Evolutionary conservation across 495 filamentous ascomycete genomes (phyloP).

Genomic region (Hyaloscypha finlandica): DNA sequence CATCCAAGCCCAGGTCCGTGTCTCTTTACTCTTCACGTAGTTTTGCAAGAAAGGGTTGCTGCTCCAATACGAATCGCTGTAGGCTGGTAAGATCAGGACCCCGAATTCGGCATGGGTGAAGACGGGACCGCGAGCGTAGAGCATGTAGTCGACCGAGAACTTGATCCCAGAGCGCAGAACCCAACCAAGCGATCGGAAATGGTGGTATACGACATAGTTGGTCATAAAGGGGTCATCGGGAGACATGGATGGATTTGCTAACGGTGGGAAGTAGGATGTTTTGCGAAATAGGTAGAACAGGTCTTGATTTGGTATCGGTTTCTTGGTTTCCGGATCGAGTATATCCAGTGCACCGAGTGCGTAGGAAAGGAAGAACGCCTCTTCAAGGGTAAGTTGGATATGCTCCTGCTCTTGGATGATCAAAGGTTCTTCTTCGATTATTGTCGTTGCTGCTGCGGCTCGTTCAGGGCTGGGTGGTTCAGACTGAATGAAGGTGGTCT

Average conservation of each 20-base stretch:
- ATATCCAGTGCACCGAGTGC: conserved; percentile 76
- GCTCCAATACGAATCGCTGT: conserved; percentile 73
- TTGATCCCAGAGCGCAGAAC: conserved; percentile 93
- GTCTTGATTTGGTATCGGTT: conserved; percentile 47
- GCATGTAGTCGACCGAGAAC: conserved; percentile 89
- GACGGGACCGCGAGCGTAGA: conserved; percentile 93
- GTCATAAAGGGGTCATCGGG: conserved; percentile 84
- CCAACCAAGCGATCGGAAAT: conserved; percentile 96
- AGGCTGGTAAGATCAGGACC: conserved; percentile 79
- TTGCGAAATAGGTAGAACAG: conserved; percentile 67
- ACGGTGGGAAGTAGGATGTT: conserved; percentile 65
- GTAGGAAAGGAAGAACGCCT: conserved; percentile 90
- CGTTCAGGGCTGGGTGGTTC: conserved; percentile 46
- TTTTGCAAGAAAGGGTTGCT: conserved; percentile 24
- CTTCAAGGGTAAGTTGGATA: conserved; percentile 84
- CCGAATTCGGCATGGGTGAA: conserved; percentile 95
- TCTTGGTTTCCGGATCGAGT: conserved; percentile 52
- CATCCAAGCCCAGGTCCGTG: conserved; percentile 82
- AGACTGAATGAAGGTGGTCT: conserved; percentile 51
- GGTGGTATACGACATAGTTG: conserved; percentile 88
- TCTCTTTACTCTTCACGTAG: conserved; percentile 47
- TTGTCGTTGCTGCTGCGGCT: conserved; percentile 1
- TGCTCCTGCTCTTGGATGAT: conserved; percentile 78
- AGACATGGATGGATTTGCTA: conserved; percentile 39
- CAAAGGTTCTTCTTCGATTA: conserved; percentile 20